Evolutionary conservation across 257 asterid species (phyloP), one percentile per base, ranked within the genome.

Genomic region (Striga asiatica): DNA sequence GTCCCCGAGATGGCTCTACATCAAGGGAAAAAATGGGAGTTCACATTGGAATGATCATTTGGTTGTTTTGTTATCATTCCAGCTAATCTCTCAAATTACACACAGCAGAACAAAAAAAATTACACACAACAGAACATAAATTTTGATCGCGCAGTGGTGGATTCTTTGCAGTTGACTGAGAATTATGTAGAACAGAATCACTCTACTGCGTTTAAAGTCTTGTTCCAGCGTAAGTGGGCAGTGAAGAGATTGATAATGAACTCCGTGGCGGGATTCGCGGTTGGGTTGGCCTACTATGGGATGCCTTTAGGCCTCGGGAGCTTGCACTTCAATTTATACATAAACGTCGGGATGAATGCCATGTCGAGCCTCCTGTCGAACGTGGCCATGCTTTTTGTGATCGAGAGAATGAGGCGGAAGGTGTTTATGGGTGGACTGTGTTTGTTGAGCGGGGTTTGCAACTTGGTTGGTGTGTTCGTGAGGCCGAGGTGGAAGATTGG

Each of bases 1-100:
- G 17, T 76, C 89, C 1, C 86, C 83, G 28, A 63, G 60, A 55
- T 78, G 89, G 83, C 76, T 71, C 7, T 65, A 71, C 2, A 28
- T 70, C 56, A 71, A 63, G 69, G 75, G 64, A 61, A 56, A 24
- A 63, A 11, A 10, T 18, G 46, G n/a, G 60, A 69, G 28, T 64
- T 69, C 41, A 0, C 8, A 1, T 9, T 16, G 10, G n/a, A n/a
- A n/a, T n/a, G n/a, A n/a, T n/a, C n/a, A n/a, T n/a, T n/a, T n/a
- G n/a, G n/a, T n/a, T n/a, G n/a, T n/a, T n/a, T n/a, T n/a, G n/a
- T n/a, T n/a, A n/a, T n/a, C n/a, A n/a, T n/a, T n/a, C n/a, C n/a
- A n/a, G n/a, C n/a, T n/a, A n/a, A n/a, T n/a, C n/a, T n/a, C n/a
- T n/a, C n/a, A n/a, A n/a, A n/a, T n/a, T n/a, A n/a, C n/a, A n/a